Conservation (phyloP, 108 stramenopile species). For the Asterionellopsis glacialis region DNA sequence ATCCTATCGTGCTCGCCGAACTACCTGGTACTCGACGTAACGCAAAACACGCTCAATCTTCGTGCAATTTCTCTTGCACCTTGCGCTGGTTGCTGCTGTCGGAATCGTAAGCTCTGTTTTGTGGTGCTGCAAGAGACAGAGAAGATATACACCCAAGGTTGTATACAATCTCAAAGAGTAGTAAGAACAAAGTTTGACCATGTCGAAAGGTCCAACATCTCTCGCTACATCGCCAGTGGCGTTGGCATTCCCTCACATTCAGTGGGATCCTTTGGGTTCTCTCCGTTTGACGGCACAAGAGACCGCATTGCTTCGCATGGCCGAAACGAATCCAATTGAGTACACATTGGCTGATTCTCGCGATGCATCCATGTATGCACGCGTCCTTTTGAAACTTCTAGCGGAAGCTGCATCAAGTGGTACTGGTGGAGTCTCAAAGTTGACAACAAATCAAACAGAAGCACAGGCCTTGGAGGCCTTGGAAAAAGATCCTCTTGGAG, state of each 20-base stretch:
- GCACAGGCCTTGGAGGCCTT: constrained; percentile 61
- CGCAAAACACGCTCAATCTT: no score
- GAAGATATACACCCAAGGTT: no score
- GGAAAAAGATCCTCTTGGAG: constrained; percentile 75
- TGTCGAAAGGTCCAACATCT: neutral
- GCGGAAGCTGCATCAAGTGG: constrained; percentile 78
- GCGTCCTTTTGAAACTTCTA: constrained; percentile 78
- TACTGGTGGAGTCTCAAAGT: constrained; percentile 32
- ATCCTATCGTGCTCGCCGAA: no score
- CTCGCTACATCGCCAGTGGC: constrained; percentile 61
- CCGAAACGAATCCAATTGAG: constrained; percentile 86
- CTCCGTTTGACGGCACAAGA: constrained; percentile 84
- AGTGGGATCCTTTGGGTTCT: constrained; percentile 79
- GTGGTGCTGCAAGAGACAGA: no score
- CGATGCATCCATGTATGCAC: constrained; percentile 88
- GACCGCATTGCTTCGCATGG: constrained; percentile 83
- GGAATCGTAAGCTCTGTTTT: no score
- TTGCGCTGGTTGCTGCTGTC: no score
- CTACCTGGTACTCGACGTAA: no score
- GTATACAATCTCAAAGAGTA: no score
- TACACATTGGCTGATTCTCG: constrained; percentile 84
- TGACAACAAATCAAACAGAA: constrained; percentile 42
- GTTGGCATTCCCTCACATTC: constrained; percentile 56
- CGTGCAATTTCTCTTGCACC: no score
- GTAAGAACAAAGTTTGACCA: no score